Base-by-base conservation (phyloP, 192 early-diverging fungal species). In the Rhizophagus clarus region DNA sequence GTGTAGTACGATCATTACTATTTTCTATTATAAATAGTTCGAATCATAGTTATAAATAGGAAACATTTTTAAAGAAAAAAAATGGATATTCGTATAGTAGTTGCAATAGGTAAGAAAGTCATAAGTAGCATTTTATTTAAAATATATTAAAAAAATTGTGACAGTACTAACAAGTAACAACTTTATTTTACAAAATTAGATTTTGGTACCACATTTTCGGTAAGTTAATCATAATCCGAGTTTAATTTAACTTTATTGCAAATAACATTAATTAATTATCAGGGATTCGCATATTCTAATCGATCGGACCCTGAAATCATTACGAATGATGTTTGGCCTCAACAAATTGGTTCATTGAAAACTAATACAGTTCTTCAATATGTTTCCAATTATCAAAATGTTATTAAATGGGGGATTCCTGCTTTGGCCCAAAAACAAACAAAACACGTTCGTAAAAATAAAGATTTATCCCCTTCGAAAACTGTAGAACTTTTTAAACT, bases 401-500 rank as follows among this genome's bases (percentile, higher is more conserved):
- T 74, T 29, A n/a, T 31, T 26, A 26, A 15, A 17, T 74, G 72
- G 72, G 72, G 72, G 22, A 12, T 4, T 2, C 49, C 47, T 4
- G 72, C 72, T 29, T 61, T 74, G 12, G 72, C 26, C 8, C 10
- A 28, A 56, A 47, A 31, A 56, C n/a, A 12, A 17, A 20, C 8
- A 56, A 47, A 49, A 56, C n/a, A 11, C 3, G 20, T 1, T 12
- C 26, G 28, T 15, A 49, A 22, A 29, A 15, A 60, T 5, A 26
- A 31, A 20, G 60, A 56, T 51, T 51, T n/a, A 1, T 14, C 11
- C 2, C 17, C 56, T 11, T 56, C 56, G 31, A 74, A 49, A 29
- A 5, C 40, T 31, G 56, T 45, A 20, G 74, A 75, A 61, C 26
- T 75, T 3, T 75, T 75, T 34, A 75, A 75, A 75, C 20, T 75